Evolutionary conservation across 2,329 filamentous ascomycete genomes (phyloP).

Genomic region (Aureobasidium sp.): DNA sequence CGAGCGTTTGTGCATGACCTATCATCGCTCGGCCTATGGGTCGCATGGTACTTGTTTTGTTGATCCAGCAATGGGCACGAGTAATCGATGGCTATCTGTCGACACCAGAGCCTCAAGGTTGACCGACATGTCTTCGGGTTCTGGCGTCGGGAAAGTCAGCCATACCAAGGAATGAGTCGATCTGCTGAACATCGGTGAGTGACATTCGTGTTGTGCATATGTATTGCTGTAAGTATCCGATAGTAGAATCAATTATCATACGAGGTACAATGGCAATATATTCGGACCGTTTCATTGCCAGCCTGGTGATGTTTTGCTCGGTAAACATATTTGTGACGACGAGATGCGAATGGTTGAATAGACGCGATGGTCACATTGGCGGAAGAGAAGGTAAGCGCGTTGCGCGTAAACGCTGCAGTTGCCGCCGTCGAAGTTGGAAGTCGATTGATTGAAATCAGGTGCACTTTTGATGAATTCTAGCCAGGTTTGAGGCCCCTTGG

Average conservation of each 20-base stretch:
- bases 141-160: not conserved
- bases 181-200: not conserved
- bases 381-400: constrained; percentile 1
- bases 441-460: not conserved
- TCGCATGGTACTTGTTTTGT: not conserved
- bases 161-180: not conserved
- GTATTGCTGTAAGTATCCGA: not conserved
- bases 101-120: not conserved
- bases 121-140: not conserved
- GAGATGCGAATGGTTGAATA: not conserved
- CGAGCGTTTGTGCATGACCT: no score
- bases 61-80: not conserved
- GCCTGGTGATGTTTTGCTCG: not conserved
- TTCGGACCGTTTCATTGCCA: not conserved
- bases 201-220: not conserved
- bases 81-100: not conserved
- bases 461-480: not conserved
- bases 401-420: not conserved
- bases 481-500: no score
- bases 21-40: not conserved
- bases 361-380: not conserved
- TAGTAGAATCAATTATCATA: not conserved
- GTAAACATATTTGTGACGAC: not conserved
- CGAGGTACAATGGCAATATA: not conserved
- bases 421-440: not conserved